Evolutionary conservation across 1,139 yeast species (phyloP).

Genomic region (Suhomyces taliae): DNA sequence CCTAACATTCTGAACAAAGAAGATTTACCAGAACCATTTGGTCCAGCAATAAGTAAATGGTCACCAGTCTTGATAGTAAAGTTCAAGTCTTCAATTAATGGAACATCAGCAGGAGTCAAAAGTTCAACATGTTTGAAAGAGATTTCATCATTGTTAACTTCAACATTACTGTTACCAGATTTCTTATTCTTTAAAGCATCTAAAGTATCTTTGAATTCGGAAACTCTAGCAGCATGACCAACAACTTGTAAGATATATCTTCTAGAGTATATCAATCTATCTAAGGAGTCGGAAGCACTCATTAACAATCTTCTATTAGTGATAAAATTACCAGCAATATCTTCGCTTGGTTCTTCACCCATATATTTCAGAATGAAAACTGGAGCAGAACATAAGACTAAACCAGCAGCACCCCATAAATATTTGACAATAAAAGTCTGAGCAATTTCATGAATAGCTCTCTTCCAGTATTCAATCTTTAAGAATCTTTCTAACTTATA

Average conservation of each 20-base stretch:
- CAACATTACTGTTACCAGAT: constrained; percentile 24
- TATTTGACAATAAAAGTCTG: constrained; percentile 87
- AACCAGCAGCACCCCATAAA: constrained; percentile 95
- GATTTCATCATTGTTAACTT: constrained; percentile 58
- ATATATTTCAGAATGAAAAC: constrained; percentile 69
- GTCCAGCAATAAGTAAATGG: constrained; percentile 87
- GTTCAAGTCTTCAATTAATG: constrained; percentile 62
- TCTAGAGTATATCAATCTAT: constrained; percentile 81
- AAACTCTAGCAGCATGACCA: constrained; percentile 79
- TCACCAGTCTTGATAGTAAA: constrained; percentile 80
- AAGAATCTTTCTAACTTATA: constrained; percentile 79
- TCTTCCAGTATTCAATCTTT: constrained; percentile 73
- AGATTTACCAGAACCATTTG: constrained; percentile 94
- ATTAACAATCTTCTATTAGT: constrained; percentile 86
- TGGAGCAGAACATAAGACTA: constrained; percentile 84
- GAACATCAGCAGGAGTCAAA: constrained; percentile 81
- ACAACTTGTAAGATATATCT: constrained; percentile 80
- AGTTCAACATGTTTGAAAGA: constrained; percentile 73
- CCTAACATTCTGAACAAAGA: constrained; percentile 88
- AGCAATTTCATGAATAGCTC: constrained; percentile 73
- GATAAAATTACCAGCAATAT: constrained; percentile 73
- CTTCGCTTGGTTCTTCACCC: constrained; percentile 48
- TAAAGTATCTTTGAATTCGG: constrained; percentile 68
- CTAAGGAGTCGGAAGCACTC: constrained; percentile 87
- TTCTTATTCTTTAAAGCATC: constrained; percentile 49